Base-by-base conservation (phyloP, 331 rosid genomes). In the Phaseolus coccineus region DNA sequence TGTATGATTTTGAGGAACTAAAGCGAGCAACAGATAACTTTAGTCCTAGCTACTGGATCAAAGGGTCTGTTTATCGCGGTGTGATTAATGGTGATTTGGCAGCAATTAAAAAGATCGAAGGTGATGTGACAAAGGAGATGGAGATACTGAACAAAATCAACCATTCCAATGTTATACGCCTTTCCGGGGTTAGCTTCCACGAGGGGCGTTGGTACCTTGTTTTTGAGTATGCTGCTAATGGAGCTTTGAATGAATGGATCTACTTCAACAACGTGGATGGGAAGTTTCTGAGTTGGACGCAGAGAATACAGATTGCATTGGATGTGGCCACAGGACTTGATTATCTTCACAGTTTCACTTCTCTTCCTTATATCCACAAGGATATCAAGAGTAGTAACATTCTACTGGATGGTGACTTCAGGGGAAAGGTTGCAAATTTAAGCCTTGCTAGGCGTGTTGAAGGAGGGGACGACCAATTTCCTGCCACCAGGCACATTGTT, bases 321-420 rank as follows among this genome's bases (percentile, higher is more conserved):
- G 99, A 95, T 84, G 97, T 90, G 47, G 97, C 97, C 28, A 83
- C 87, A 3, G 98, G 96, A 71, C 88, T 95, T 53, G 87, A 85
- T 31, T 91, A 93, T 88, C 98, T 95, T 25, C 99, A 93, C 68
- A 83, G 92, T 83, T 93, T 85, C 89, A 84, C 87, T 13, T 87
- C 83, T 73, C 91, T 95, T 63, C 90, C 96, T 3, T 88, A 90
- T 28, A 84, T 95, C 58, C 99, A 95, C 86, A 95, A 95, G 89
- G 90, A 93, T 87, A 61, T 93, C 15, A 91, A 84, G 59, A 84
- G 88, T 76, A 77, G 84, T 57, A 95, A 89, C 79, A 76, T 95
- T 73, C 97, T 95, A 82, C 80, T 93, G 24, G 92, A 88, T 64
- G 37, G 53, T 37, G 90, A 88, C 52, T 87, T 87, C 51, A 83